Evolutionary conservation across 2,329 filamentous ascomycete species (phyloP), one percentile per base, ranked within the genome.

Genomic region (Penicillium sp.): DNA sequence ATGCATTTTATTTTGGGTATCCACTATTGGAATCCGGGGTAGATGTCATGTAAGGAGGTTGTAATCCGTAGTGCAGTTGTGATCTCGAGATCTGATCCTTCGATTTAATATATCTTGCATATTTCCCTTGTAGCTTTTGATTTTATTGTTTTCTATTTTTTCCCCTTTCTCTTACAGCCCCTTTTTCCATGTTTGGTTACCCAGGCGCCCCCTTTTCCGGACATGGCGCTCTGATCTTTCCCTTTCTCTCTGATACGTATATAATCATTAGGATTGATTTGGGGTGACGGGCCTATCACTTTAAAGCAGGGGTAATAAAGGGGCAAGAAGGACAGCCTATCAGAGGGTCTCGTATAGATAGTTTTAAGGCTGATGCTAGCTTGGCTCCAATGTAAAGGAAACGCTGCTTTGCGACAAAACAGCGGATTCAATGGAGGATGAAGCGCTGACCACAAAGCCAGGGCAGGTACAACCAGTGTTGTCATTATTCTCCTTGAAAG

Each of bases 21-120:
- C 44, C 43, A 48, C 38, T 42, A 22, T 32, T 45, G 18, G 16
- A 57, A 57, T 55, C 57, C 38, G 59, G 59, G 59, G 59, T 57
- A 57, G 57, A 55, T 51, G 22, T 51, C 32, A 48, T 51, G 43
- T 47, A 50, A 35, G 40, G 22, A 40, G 38, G 44, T 18, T 26
- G 14, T 52, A 32, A 32, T 35, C 45, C 16, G 7, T 37, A 26
- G 14, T 35, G 5, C 9, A 16, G 11, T 35, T 35, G 2, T 31
- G n/a, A 42, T 7, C 9, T 31, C 14, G 34, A 40, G 35, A 40
- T 50, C 26, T 42, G 37, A n/a, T n/a, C n/a, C 35, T 40, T 32
- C 14, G 11, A 18, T 50, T 38, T 11, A 10, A 22, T 18, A 5
- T n/a, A 34, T 34, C 34, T 13, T 47, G 5, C 5, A 14, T 35